A percentile compares a stretch with the other conserved stretches of the same genome.
Conservation (phyloP, 2,329 filamentous ascomycete species). For the Cladosporium colombiae region DNA sequence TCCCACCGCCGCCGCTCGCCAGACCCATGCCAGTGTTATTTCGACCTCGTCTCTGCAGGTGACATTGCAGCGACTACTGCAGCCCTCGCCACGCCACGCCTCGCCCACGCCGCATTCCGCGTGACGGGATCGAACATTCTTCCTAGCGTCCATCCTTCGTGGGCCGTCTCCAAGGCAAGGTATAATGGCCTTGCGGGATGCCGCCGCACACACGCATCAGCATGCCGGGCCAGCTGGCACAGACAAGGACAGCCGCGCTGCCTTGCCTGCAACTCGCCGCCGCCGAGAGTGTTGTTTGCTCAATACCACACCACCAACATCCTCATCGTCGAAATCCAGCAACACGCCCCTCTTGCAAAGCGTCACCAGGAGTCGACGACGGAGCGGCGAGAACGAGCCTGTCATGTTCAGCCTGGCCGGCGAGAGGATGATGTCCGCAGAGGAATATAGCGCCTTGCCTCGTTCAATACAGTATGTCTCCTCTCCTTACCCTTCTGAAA, state of each 20-base stretch:
- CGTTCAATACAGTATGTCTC: constrained; percentile 46
- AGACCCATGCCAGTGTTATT: not conserved
- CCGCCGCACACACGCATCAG: not conserved
- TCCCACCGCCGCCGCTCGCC: not conserved
- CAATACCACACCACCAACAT: not conserved
- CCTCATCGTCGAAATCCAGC: not conserved
- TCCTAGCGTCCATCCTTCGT: constrained; percentile 4
- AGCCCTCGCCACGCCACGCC: constrained; percentile 5
- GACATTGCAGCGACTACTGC: constrained; percentile 7
- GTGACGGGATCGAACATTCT: constrained; percentile 12
- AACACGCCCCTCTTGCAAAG: constrained; percentile 4
- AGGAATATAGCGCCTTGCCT: constrained; percentile 46
- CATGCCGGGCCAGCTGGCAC: constrained; percentile 5
- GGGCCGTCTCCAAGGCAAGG: not conserved
- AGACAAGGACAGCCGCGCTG: constrained; percentile 13
- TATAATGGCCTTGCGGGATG: constrained; percentile 5
- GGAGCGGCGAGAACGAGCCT: not conserved
- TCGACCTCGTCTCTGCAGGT: constrained; percentile 4
- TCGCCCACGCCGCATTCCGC: not conserved
- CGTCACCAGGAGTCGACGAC: constrained; percentile 10
- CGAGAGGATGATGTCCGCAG: constrained; percentile 29
- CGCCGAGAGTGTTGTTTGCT: constrained; percentile 9
- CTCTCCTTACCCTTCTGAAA: constrained; percentile 21
- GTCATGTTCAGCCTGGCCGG: not conserved
- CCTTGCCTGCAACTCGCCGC: constrained; percentile 11